Evolutionary conservation across 2,329 filamentous ascomycete species (phyloP).

Genomic region (Penicillium aurantiogriseum): DNA sequence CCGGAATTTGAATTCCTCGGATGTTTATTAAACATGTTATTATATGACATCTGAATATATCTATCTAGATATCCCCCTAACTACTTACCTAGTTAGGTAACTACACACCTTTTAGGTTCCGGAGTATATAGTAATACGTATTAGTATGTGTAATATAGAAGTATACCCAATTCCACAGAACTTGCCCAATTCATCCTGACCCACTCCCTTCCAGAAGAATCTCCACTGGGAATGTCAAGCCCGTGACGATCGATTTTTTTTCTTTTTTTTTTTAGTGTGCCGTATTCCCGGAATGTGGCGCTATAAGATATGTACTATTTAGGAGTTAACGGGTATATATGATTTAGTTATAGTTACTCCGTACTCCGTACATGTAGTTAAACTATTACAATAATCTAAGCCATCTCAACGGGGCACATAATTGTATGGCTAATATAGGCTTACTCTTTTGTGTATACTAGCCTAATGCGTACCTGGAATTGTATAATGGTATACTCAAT

Average conservation of each 20-base stretch:
- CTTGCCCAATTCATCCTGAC: not conserved
- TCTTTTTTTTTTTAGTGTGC: not conserved
- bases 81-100: no score
- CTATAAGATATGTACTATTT: not conserved
- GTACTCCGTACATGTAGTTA: no score
- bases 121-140: no score
- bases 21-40: not conserved
- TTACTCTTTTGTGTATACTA: no score
- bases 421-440: no score
- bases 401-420: not conserved
- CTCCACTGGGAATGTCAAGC: not conserved
- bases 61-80: no score
- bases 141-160: no score
- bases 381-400: no score
- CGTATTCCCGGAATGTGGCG: conserved; percentile 2
- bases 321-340: not conserved
- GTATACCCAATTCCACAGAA: not conserved
- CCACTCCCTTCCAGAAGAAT: conserved; percentile 4
- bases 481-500: no score
- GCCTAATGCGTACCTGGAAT: no score
- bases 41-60: not conserved
- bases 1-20: not conserved
- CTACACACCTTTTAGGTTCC: no score
- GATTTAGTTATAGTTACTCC: not conserved
- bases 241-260: not conserved